Percentiles rank a stretch among this genome's conserved stretches.
phyloP scores from a whole-genome alignment of 202 grass and related monocot genomes.

The Schoenoplectus triqueter region DNA sequence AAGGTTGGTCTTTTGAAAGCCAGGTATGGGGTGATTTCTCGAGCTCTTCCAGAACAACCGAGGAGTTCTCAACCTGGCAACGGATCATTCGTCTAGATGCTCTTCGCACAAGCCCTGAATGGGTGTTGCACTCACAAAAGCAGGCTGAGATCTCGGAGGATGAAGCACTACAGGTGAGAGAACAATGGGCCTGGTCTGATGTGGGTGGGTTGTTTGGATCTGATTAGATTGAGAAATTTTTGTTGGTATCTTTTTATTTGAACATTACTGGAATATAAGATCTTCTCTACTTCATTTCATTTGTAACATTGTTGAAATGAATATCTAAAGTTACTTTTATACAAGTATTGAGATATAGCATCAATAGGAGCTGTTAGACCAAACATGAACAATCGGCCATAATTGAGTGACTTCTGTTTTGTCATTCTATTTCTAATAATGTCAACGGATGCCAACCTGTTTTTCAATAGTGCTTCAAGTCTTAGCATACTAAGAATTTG shows the following conservation, averaged over 20 bases:
- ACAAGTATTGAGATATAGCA: not conserved
- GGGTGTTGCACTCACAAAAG: constrained; percentile 60
- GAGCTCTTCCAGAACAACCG: constrained; percentile 58
- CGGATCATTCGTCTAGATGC: constrained; percentile 94
- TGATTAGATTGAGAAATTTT: constrained; percentile 11
- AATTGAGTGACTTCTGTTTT: not conserved
- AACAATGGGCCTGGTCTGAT: constrained; percentile 1
- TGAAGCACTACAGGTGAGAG: constrained; percentile 45
- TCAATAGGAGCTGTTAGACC: not conserved
- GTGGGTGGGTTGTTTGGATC: constrained; percentile 2
- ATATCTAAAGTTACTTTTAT: not conserved
- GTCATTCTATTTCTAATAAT: constrained; percentile 1
- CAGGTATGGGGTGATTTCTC: constrained; percentile 50
- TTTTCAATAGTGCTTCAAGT: constrained; percentile 6
- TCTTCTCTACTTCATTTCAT: constrained; percentile 1
- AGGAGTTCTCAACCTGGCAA: constrained; percentile 84
- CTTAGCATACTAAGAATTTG: constrained; percentile 15
- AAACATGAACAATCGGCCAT: not conserved
- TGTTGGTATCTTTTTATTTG: not conserved
- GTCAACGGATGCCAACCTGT: not conserved
- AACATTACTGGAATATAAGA: not conserved
- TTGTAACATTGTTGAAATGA: not conserved
- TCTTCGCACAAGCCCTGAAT: constrained; percentile 72
- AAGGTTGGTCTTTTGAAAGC: constrained; percentile 9
- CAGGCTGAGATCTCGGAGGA: constrained; percentile 60